Evolutionary conservation across 768 basidiomycete genomes (phyloP), one percentile per base, ranked within the genome.

Genomic region (Hericium rajendrae): DNA sequence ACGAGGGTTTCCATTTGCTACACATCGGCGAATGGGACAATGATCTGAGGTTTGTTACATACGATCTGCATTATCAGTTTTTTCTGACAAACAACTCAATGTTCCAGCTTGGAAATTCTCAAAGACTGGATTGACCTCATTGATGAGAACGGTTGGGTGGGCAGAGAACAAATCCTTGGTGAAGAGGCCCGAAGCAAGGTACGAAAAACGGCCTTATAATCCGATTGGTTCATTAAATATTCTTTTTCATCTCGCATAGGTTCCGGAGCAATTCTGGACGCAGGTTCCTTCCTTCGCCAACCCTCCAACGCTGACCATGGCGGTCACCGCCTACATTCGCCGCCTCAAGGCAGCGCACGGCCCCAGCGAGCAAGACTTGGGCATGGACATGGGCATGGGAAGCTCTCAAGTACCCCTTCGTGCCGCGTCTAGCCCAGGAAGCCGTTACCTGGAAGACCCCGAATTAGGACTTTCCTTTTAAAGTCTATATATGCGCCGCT

Each of bases 111-210:
- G 32, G 88, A 93, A 67, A 97, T 98, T 58, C 74, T 98, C 40
- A 85, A 84, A 66, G 82, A 84, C 60, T 98, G 94, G 94, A 83
- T 97, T 52, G 74, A 84, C 60, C 78, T 97, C 49, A 91, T 97
- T 56, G 93, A 98, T 67, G 88, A 89, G 38, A 82, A 97, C 62
- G 94, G 94, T 1, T 98, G 94, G 94, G 90, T 98, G 46, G 95
- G 84, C 1, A 80, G 94, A 24, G 94, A 98, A 71, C 94, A 98
- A 70, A 97, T 98, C 58, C 79, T 98, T 0, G 94, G 94, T 3
- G 94, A 94, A 63, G 94, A 98, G 73, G 94, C 94, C 16, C 83
- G 95, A 52, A 97, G 94, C 77, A 92, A 89, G 73, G 91, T 88
- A 51, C 39, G 71, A 24, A 16, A 53, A 9, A 11, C 6, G 16